These are phyloP conservation scores for Pichia kudriavzevii DNA, from an alignment of 1,139 yeast genomes.

Conservation along the genomic window DNA sequence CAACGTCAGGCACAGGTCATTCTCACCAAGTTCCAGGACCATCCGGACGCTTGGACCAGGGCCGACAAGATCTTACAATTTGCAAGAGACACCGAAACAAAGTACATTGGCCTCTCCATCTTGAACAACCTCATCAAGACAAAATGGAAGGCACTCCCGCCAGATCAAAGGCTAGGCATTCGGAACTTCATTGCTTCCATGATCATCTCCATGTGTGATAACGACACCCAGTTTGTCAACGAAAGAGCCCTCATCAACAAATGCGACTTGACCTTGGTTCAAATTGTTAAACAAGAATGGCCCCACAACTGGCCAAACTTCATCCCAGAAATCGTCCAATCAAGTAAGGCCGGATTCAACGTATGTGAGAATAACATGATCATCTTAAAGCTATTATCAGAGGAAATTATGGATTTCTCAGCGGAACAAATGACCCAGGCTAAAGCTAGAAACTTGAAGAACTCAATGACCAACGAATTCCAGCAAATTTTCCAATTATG, in stretches of 20 bases:
- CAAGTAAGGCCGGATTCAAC: conserved; percentile 78
- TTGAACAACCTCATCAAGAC: conserved; percentile 84
- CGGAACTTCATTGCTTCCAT: conserved; percentile 88
- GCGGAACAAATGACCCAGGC: conserved; percentile 97
- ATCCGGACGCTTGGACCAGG: conserved; percentile 92
- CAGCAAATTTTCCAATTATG: conserved; percentile 90
- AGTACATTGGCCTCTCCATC: conserved; percentile 85
- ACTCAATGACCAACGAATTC: conserved; percentile 82
- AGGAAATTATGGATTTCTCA: conserved; percentile 91
- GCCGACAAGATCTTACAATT: conserved; percentile 83
- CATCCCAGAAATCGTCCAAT: conserved; percentile 83
- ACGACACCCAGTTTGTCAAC: conserved; percentile 63
- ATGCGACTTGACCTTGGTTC: conserved; percentile 88
- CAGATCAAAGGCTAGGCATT: conserved; percentile 79
- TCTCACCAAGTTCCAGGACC: conserved; percentile 84
- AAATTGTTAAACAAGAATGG: conserved; percentile 96
- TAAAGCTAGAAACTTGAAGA: conserved; percentile 74
- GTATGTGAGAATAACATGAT: conserved; percentile 98
- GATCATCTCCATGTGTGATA: conserved; percentile 88
- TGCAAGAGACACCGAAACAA: conserved; percentile 76
- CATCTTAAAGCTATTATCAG: conserved; percentile 78
- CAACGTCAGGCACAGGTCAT: conserved; percentile 80
- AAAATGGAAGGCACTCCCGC: conserved; percentile 89
- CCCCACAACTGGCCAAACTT: conserved; percentile 98
- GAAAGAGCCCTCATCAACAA: conserved; percentile 85